Evolutionary conservation across 1,284 basidiomycete species (phyloP).

Genomic region (Boletus mariae): DNA sequence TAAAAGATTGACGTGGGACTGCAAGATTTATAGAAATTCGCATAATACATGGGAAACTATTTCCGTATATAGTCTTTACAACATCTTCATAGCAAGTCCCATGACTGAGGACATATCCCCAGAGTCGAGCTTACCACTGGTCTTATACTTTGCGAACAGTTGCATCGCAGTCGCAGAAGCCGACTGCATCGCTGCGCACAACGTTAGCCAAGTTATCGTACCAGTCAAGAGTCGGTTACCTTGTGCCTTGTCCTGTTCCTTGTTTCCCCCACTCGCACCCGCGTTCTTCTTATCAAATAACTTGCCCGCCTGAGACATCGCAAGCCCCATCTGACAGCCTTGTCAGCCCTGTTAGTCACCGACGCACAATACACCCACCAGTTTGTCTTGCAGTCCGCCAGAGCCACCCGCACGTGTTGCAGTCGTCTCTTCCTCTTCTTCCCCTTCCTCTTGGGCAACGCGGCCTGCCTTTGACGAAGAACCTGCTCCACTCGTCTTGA

Average conservation of each 20-base stretch:
- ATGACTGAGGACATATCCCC: conserved; percentile 30
- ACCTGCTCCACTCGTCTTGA: conserved; percentile 4
- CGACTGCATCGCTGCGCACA: conserved; percentile 29
- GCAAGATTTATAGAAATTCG: background rate
- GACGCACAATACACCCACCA: conserved; percentile 20
- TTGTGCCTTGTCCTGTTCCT: conserved; percentile 26
- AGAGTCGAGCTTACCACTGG: conserved; percentile 27
- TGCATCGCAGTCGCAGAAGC: conserved; percentile 33
- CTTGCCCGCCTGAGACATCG: conserved; percentile 35
- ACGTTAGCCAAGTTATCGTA: background rate
- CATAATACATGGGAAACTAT: background rate
- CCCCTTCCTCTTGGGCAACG: background rate
- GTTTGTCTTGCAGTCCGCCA: conserved; percentile 31
- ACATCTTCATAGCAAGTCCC: conserved; percentile 25
- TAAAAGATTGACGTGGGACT: background rate
- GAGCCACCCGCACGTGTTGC: conserved; percentile 3
- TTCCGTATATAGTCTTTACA: conserved; percentile 4
- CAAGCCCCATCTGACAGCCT: conserved; percentile 24
- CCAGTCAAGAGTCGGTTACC: conserved; percentile 12
- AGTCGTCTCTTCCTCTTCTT: conserved; percentile 3
- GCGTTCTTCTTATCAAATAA: conserved; percentile 34
- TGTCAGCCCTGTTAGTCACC: conserved; percentile 1
- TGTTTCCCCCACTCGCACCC: conserved; percentile 14
- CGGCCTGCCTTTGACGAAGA: conserved; percentile 2
- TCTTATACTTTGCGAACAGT: conserved; percentile 26